Base-by-base conservation (phyloP, 768 basidiomycete genomes). In the Trametes gibbosa region DNA sequence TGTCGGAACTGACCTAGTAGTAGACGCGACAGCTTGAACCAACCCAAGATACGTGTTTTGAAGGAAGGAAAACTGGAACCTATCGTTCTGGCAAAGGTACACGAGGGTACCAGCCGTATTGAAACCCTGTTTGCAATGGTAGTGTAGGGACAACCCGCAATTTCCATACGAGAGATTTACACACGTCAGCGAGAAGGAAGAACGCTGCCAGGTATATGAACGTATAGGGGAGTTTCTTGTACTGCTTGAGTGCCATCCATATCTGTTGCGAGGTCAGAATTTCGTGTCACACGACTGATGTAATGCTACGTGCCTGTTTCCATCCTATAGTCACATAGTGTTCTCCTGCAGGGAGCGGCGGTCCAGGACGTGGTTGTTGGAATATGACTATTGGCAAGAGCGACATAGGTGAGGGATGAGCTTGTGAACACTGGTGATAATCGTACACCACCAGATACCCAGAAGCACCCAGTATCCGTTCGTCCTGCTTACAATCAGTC, bases 401-500 rank as follows among this genome's bases (percentile, higher is more conserved):
- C 0, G 45, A 58, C 34, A 25, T 13, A 12, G n/a, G 42, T 5
- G 41, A 46, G 24, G 5, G 21, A 39, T 27, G 4, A 16, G 42
- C 37, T 17, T 4, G 12, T 8, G 35, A 23, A 14, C 13, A n/a
- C 45, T 21, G 23, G 13, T 3, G 8, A 9, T 43, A 46, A 37
- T 73, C 86, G 49, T 73, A 91, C 90, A 92, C 92, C 92, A 95
- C 85, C 92, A 94, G 50, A 92, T 84, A 8, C 91, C 92, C 10
- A 79, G 77, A 0, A 93, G 49, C 14, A 95, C 87, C 90, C 88
- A 87, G 63, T 91, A 90, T 0, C 75, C 78, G 58, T 86, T 92
- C 13, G 83, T 85, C 23, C 88, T 89, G 7, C 24, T 34, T 24
- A 5, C 25, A 2, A 13, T 14, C 50, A 8, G 19, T 32, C 10